Conservation (phyloP, 495 filamentous ascomycete genomes). For the Tuber brumale region DNA sequence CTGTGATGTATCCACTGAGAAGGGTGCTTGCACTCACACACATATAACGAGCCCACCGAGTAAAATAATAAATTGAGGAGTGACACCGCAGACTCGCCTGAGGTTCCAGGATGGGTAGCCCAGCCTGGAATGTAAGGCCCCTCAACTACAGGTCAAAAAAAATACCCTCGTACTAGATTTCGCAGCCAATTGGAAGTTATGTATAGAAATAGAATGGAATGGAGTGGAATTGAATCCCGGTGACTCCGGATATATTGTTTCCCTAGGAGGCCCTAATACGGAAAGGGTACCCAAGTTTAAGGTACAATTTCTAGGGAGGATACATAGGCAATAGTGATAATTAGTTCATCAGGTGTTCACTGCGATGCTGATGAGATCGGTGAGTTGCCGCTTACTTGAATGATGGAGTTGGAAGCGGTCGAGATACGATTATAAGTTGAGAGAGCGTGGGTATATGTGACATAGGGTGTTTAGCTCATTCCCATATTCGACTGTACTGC, state of each 20-base stretch:
- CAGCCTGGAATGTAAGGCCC: background rate
- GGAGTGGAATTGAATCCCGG: background rate
- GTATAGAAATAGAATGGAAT: background rate
- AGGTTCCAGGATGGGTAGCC: background rate
- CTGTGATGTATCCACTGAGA: background rate
- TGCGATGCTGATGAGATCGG: background rate
- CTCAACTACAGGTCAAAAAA: background rate
- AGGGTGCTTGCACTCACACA: background rate
- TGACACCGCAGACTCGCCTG: background rate
- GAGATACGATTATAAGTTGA: background rate
- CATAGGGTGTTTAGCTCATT: background rate
- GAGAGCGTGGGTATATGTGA: background rate
- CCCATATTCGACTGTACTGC: background rate
- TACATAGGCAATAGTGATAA: background rate
- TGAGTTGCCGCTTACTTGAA: background rate
- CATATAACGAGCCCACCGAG: background rate
- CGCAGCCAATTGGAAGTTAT: background rate
- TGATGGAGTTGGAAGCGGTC: background rate
- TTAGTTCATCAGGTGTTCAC: background rate
- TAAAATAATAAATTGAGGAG: background rate
- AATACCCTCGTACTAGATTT: background rate
- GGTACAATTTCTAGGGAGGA: background rate
- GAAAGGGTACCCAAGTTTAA: background rate
- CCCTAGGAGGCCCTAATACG: background rate
- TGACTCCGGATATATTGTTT: background rate